Evolutionary conservation across 1,284 basidiomycete genomes (phyloP).

Genomic region (Tilletia walkeri): DNA sequence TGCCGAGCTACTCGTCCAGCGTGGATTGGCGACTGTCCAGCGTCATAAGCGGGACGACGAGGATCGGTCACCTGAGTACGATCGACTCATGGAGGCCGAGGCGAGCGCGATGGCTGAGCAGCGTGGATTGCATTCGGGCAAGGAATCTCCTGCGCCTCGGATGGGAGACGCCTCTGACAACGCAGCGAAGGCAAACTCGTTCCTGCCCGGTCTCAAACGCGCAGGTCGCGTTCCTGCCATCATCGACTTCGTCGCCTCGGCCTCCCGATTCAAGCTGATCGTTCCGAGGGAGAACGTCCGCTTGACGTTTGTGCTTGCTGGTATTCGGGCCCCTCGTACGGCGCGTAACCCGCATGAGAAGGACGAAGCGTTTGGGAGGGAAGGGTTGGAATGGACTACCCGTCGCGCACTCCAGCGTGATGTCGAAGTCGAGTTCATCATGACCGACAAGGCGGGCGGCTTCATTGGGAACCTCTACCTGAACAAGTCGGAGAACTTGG

Average conservation of each 20-base stretch:
- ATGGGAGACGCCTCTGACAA: conserved; percentile 76
- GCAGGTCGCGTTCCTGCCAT: conserved; percentile 76
- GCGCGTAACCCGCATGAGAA: conserved; percentile 72
- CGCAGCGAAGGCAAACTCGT: conserved; percentile 57
- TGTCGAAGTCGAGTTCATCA: conserved; percentile 85
- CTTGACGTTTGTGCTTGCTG: conserved; percentile 51
- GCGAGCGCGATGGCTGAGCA: conserved; percentile 72
- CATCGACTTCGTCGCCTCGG: conserved; percentile 81
- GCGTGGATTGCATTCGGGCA: conserved; percentile 89
- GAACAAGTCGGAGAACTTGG: conserved; percentile 72
- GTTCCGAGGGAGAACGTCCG: conserved; percentile 44
- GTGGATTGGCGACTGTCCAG: conserved; percentile 83
- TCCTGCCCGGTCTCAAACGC: conserved; percentile 87
- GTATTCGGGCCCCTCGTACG: conserved; percentile 57
- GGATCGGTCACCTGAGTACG: conserved; percentile 87
- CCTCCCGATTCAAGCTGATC: conserved; percentile 43
- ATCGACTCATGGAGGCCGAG: conserved; percentile 91
- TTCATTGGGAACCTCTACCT: conserved; percentile 86
- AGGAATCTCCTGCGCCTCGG: conserved; percentile 69
- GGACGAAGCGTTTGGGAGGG: conserved; percentile 80
- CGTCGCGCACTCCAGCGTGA: conserved; percentile 87
- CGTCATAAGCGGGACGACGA: conserved; percentile 91
- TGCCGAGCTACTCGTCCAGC: conserved; percentile 86
- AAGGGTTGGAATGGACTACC: conserved; percentile 77
- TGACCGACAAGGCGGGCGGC: conserved; percentile 88